Conservation (phyloP, 2,329 filamentous ascomycete species). For the Xylariaceae sp. region DNA sequence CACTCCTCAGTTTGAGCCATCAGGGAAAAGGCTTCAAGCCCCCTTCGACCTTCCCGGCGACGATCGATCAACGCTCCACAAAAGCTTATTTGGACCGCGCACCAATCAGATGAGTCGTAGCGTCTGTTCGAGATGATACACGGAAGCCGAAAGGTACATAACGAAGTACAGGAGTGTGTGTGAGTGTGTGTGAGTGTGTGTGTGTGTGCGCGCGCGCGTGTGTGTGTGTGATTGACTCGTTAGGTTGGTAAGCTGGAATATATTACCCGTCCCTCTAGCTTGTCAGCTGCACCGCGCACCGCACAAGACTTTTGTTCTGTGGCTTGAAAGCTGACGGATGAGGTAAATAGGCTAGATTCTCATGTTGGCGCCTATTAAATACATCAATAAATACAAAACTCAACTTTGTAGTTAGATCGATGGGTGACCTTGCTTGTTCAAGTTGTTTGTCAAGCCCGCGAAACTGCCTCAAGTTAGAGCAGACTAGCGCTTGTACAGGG, state of each 20-base stretch:
- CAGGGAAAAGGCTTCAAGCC: neutral
- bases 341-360: neutral
- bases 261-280: neutral
- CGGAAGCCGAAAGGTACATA: neutral
- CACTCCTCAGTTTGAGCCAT: neutral
- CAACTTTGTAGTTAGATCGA: neutral
- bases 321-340: neutral
- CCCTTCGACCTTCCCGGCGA: conserved; percentile 17
- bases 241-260: neutral
- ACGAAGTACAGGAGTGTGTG: neutral
- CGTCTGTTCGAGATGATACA: neutral
- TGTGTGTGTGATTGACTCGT: neutral
- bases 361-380: neutral
- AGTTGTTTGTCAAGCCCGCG: neutral
- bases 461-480: too few relatives aligned
- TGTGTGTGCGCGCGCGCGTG: too few relatives aligned
- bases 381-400: too few relatives aligned
- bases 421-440: neutral
- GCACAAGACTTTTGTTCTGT: neutral
- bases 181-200: too few relatives aligned
- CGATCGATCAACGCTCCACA: conserved; percentile 32
- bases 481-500: too few relatives aligned
- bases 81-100: conserved; percentile 37
- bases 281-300: neutral
- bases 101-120: conserved; percentile 19